phyloP scores from a whole-genome alignment of 495 filamentous ascomycete species.

The Neurospora sp. region DNA sequence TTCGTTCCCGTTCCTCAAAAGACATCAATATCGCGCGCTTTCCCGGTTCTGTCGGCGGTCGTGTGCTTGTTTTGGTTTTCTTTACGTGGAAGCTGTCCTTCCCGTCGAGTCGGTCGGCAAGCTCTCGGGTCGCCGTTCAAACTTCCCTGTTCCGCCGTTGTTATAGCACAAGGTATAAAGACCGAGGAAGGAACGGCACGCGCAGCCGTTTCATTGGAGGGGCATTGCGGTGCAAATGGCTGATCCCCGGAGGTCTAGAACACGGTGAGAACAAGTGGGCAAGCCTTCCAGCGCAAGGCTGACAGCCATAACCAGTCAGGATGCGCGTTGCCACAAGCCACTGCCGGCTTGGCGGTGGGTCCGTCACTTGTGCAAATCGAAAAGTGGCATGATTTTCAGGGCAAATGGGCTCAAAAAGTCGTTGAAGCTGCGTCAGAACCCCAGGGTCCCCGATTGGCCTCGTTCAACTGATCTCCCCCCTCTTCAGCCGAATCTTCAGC shows the following conservation, averaged over 20 bases:
- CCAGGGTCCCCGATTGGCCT: slow-evolving; percentile 16
- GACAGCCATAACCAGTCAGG: slow-evolving; percentile 15
- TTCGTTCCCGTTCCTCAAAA: background rate
- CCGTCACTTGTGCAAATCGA: slow-evolving; percentile 14
- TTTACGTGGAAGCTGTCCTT: background rate
- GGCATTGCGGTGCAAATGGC: background rate
- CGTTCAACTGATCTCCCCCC: background rate
- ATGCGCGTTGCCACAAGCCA: slow-evolving; percentile 9
- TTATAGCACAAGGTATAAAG: background rate
- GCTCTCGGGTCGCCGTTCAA: background rate
- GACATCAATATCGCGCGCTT: background rate
- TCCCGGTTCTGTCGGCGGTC: background rate
- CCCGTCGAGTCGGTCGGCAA: background rate
- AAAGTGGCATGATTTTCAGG: slow-evolving; percentile 27
- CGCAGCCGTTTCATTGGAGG: background rate
- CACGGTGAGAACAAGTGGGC: background rate
- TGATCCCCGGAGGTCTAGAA: slow-evolving; percentile 11
- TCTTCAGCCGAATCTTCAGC: background rate
- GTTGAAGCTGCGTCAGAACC: slow-evolving; percentile 19
- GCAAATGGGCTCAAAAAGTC: slow-evolving; percentile 24
- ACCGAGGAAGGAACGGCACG: background rate
- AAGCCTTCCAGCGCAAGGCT: slow-evolving; percentile 11
- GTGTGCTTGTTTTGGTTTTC: background rate
- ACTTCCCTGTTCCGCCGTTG: background rate
- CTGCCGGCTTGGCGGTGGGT: slow-evolving; percentile 23